Evolutionary conservation across 1,139 yeast species (phyloP).

Genomic region (Saccharomyces hybrid): DNA sequence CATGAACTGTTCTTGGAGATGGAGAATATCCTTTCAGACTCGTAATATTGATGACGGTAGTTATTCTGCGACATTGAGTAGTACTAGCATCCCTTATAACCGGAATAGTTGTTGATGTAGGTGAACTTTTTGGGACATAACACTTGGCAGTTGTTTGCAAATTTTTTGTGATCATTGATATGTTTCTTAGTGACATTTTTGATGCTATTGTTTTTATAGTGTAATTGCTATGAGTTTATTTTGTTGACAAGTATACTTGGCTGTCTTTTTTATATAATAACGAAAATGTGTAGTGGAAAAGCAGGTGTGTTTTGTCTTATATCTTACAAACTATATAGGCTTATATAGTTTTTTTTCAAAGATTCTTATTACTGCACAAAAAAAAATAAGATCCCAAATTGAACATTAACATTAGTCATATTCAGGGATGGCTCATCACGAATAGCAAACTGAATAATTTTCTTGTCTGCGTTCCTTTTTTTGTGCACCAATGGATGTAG

Average conservation of each 20-base stretch:
- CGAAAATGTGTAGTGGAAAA: neutral
- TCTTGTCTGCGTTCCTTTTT: neutral
- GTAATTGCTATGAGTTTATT: neutral
- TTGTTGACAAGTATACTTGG: neutral
- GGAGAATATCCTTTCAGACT: neutral
- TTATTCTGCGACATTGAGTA: neutral
- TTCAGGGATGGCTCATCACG: neutral
- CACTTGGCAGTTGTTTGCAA: slow-evolving; percentile 8
- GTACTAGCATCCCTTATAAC: slow-evolving; percentile 5
- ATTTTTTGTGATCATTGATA: slow-evolving; percentile 6
- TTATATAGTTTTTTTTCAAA: neutral
- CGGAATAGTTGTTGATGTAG: slow-evolving; percentile 15
- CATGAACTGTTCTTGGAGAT: neutral
- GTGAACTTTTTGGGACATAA: slow-evolving; percentile 10
- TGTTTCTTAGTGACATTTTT: slow-evolving; percentile 4
- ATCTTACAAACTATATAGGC: neutral
- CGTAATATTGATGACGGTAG: neutral
- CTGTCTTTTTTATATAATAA: neutral
- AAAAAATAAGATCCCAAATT: neutral
- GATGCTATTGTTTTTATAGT: slow-evolving; percentile 1
- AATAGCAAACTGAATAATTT: neutral
- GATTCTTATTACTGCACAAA: neutral
- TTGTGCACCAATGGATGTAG: neutral
- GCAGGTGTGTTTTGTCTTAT: neutral
- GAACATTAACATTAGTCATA: neutral